phyloP scores from a whole-genome alignment of 495 filamentous ascomycete genomes.

The Penicillium fimorum region DNA sequence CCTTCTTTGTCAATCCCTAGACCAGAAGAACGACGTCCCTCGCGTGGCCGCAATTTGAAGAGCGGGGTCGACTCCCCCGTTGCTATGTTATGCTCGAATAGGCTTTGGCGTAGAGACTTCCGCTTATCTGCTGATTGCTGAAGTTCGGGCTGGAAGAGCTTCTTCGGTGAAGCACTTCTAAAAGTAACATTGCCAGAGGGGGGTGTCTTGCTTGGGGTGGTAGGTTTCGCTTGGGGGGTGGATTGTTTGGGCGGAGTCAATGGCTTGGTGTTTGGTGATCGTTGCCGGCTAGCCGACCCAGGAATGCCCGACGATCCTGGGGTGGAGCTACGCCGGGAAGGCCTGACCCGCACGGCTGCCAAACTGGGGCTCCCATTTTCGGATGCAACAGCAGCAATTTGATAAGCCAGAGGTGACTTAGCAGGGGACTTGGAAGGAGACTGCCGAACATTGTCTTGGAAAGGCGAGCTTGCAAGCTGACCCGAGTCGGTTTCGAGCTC shows the following conservation, averaged over 20 bases:
- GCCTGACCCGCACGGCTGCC: slow-evolving; percentile 52
- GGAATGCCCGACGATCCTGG: slow-evolving; percentile 45
- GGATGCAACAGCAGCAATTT: slow-evolving; percentile 48
- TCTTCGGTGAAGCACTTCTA: slow-evolving; percentile 53
- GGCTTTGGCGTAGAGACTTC: slow-evolving; percentile 40
- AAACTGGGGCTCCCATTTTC: slow-evolving; percentile 61
- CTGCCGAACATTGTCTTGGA: slow-evolving; percentile 40
- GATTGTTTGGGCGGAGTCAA: slow-evolving; percentile 50
- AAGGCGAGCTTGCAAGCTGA: slow-evolving; percentile 54
- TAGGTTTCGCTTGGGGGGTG: slow-evolving; percentile 51
- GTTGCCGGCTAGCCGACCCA: slow-evolving; percentile 32
- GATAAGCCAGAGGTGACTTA: slow-evolving; percentile 31
- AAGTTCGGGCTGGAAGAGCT: slow-evolving; percentile 51
- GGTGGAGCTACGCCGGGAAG: slow-evolving; percentile 50
- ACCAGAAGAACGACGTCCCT: slow-evolving; percentile 63
- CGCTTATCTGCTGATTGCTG: slow-evolving; percentile 39
- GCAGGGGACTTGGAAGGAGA: slow-evolving; percentile 31
- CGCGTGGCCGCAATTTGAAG: slow-evolving; percentile 63
- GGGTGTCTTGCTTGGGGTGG: slow-evolving; percentile 53
- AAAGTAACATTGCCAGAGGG: slow-evolving; percentile 47
- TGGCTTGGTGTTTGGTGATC: slow-evolving; percentile 45
- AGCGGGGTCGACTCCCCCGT: slow-evolving; percentile 61
- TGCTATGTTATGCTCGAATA: slow-evolving; percentile 58
- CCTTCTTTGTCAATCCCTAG: slow-evolving; percentile 72
- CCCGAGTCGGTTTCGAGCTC: slow-evolving; percentile 57